Conservation (phyloP, 495 filamentous ascomycete genomes). For the Hypoxylon crocopeplum region DNA sequence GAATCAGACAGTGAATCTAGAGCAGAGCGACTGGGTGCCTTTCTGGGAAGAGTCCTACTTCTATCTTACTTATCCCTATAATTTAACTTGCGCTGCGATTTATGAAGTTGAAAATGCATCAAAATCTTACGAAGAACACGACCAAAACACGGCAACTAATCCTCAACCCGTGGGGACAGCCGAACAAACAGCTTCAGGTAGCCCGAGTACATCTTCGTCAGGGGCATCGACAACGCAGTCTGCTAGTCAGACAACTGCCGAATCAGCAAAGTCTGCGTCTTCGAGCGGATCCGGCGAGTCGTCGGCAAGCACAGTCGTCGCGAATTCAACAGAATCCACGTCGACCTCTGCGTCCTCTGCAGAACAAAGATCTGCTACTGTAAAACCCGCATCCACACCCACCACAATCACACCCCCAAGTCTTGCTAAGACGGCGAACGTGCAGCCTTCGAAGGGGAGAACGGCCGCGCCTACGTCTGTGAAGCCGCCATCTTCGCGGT, state of each 20-base stretch:
- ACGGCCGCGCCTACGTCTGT: slow-evolving; percentile 33
- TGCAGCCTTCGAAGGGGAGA: slow-evolving; percentile 26
- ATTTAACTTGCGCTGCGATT: slow-evolving; percentile 33
- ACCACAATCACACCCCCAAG: slow-evolving; percentile 30
- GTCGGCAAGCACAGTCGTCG: slow-evolving; percentile 8
- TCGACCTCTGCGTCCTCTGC: slow-evolving; percentile 15
- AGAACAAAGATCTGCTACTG: slow-evolving; percentile 18
- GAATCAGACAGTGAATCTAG: slow-evolving; percentile 5
- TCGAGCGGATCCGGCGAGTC: slow-evolving; percentile 20
- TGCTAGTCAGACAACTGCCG: slow-evolving; percentile 20
- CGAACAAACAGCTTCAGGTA: slow-evolving; percentile 15
- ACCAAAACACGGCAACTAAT: slow-evolving; percentile 2
- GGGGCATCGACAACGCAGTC: slow-evolving; percentile 22
- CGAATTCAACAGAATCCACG: slow-evolving; percentile 10
- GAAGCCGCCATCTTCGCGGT: slow-evolving; percentile 33
- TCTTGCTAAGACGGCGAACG: slow-evolving; percentile 33
- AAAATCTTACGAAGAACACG: neutral
- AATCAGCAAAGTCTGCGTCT: slow-evolving; percentile 24
- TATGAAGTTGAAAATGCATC: slow-evolving; percentile 12
- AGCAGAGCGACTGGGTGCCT: slow-evolving; percentile 32
- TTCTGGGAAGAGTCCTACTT: slow-evolving; percentile 40
- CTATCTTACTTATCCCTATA: slow-evolving; percentile 8
- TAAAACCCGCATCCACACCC: slow-evolving; percentile 12
- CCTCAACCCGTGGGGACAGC: slow-evolving; percentile 10
- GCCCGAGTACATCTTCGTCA: slow-evolving; percentile 19